Percentiles rank a stretch among this genome's conserved stretches.
phyloP scores from a whole-genome alignment of 371 early-diverging fungal genomes.

The Haplosporangium sp. region DNA sequence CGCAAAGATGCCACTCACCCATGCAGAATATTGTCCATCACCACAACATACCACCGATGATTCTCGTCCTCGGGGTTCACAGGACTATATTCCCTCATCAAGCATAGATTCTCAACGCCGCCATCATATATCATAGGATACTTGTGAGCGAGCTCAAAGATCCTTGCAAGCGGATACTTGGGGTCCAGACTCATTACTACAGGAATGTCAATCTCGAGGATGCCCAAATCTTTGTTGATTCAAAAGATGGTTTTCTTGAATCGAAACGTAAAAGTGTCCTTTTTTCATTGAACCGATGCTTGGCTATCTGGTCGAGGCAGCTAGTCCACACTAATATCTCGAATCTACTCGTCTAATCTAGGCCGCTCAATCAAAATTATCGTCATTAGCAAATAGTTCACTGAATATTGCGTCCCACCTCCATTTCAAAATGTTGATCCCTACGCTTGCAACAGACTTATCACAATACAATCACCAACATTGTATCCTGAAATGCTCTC shows the following conservation, averaged over 20 bases:
- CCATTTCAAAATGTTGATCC: no score
- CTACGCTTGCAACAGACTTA: neutral
- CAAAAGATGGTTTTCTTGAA: conserved; percentile 20
- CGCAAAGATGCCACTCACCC: conserved; percentile 34
- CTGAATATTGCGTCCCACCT: neutral
- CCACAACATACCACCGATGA: conserved; percentile 28
- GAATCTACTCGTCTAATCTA: conserved; percentile 24
- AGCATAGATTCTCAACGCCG: conserved; percentile 27
- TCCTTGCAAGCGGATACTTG: conserved; percentile 17
- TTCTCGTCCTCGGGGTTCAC: conserved; percentile 19
- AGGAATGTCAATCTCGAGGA: conserved; percentile 22
- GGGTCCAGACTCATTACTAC: conserved; percentile 34
- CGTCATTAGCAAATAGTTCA: no score
- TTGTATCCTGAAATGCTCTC: neutral
- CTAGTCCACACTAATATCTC: conserved; percentile 24
- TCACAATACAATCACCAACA: neutral
- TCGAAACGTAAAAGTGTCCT: conserved; percentile 12
- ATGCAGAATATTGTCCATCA: conserved; percentile 19
- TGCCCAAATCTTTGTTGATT: neutral
- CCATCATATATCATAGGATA: conserved; percentile 23
- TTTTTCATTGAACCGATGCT: conserved; percentile 17
- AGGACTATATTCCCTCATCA: conserved; percentile 13
- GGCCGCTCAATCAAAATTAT: conserved; percentile 20
- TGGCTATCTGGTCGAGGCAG: conserved; percentile 21
- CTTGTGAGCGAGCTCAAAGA: conserved; percentile 9